These are phyloP conservation scores for Fusarium siculi DNA, from an alignment of 2,329 filamentous ascomycete genomes.

Conservation along the genomic window DNA sequence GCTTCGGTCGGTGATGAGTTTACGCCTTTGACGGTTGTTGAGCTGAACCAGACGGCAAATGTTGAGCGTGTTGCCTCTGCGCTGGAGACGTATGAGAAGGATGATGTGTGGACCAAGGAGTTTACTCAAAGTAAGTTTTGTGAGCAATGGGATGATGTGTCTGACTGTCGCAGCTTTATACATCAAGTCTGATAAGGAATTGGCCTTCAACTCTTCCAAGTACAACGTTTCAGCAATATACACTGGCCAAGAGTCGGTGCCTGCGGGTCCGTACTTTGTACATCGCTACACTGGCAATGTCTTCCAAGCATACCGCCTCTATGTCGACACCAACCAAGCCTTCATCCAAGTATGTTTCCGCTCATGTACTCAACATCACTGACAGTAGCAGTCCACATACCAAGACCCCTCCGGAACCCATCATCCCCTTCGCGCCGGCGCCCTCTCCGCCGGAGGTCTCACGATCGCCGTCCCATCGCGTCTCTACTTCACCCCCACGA, in stretches of 20 bases:
- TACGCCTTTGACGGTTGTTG: conserved; percentile 12
- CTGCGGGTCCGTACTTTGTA: conserved; percentile 14
- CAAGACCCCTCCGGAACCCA: conserved; percentile 18
- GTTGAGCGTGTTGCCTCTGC: background rate
- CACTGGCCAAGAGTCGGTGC: background rate
- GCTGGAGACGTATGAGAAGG: background rate
- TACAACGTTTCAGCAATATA: background rate
- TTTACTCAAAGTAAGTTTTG: background rate
- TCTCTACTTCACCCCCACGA: background rate
- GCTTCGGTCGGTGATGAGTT: background rate
- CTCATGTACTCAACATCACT: background rate
- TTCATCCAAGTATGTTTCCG: conserved; percentile 12
- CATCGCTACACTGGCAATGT: conserved; percentile 5
- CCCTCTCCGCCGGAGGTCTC: conserved; percentile 5
- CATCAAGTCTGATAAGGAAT: background rate
- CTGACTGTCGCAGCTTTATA: background rate
- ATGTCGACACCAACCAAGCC: conserved; percentile 11
- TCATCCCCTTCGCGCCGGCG: conserved; percentile 14
- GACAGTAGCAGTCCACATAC: conserved; percentile 5
- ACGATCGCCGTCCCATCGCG: conserved; percentile 20
- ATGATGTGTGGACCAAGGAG: conserved; percentile 16
- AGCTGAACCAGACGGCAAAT: background rate
- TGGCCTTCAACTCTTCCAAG: background rate
- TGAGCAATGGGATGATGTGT: accelerated
- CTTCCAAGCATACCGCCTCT: conserved; percentile 8